phyloP scores from a whole-genome alignment of 2,329 filamentous ascomycete species.

The Penicillium sp. region DNA sequence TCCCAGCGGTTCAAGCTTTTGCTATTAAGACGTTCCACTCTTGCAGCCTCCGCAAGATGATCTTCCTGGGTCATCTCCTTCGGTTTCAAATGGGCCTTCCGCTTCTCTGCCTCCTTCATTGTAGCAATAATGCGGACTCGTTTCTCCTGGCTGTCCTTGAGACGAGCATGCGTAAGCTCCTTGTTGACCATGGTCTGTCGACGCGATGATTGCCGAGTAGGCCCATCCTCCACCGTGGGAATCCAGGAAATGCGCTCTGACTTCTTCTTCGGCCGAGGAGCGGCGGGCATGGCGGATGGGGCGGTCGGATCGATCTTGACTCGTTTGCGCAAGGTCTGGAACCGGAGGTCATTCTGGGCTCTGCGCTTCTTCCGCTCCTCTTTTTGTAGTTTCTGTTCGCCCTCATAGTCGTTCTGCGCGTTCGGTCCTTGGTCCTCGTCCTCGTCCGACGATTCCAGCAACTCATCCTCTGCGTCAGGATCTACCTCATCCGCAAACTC shows the following conservation, averaged over 20 bases:
- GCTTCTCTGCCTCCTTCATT: constrained; percentile 54
- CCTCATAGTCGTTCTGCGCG: constrained; percentile 58
- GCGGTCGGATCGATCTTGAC: constrained; percentile 59
- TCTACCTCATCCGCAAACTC: constrained; percentile 51
- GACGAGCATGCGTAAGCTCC: constrained; percentile 44
- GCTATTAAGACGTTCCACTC: constrained; percentile 75
- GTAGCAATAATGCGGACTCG: constrained; percentile 44
- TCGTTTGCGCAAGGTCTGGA: constrained; percentile 54
- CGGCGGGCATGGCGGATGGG: constrained; percentile 28
- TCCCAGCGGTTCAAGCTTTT: constrained; percentile 92
- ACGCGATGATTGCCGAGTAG: constrained; percentile 54
- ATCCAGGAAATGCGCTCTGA: constrained; percentile 64
- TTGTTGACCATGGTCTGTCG: constrained; percentile 59
- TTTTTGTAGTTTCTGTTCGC: constrained; percentile 76
- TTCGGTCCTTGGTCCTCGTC: constrained; percentile 64
- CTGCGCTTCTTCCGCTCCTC: constrained; percentile 75
- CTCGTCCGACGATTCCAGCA: constrained; percentile 79
- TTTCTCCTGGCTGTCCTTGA: constrained; percentile 44
- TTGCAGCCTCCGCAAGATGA: constrained; percentile 68
- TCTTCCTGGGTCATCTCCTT: constrained; percentile 80
- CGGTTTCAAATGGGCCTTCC: constrained; percentile 64
- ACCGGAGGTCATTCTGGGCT: constrained; percentile 61
- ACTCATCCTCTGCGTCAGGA: constrained; percentile 57
- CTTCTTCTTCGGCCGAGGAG: constrained; percentile 54
- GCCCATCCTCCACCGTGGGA: constrained; percentile 54